Base-by-base conservation (phyloP, 352 stramenopile genomes). In the Globisporangium okanoganense region DNA sequence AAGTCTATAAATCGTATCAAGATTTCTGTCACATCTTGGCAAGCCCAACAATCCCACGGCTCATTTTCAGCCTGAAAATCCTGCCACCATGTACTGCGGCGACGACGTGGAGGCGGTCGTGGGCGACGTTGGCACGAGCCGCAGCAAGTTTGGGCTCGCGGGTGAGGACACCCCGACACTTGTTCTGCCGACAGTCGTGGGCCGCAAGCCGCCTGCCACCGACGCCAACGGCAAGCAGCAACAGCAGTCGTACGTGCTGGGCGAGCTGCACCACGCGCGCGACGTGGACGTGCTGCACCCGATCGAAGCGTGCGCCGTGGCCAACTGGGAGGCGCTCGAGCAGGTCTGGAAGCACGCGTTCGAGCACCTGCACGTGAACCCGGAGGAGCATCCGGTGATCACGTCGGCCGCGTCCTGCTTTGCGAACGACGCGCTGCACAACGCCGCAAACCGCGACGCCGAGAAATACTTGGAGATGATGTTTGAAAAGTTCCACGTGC, bases 81-180 rank as follows among this genome's bases (percentile, higher is more conserved):
- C 22, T 31, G 47, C 24, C 25, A 20, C 29, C 27, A 98, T 98
- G 94, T 98, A 98, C 76, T 98, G 94, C 71, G 95, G 94, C 47
- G 95, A 98, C 66, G 95, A 98, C 81, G 97, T 97, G 50, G 94
- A 97, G 62, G 95, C 95, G 2, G 92, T 98, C 58, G 93, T 98
- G 61, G 95, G 95, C 49, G 94, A 98, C 58, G 85, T 98, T 16
- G 94, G 93, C 61, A 91, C 86, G 48, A 81, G 88, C 55, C 79
- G 82, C 41, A 92, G 87, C 71, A 97, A 97, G 62, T 98, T 98
- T 73, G 95, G 95, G 24, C 94, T 98, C 62, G 94, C 94, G 13
- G 95, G 95, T 7, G 94, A 98, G 61, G 95, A 98, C 75, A 95
- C 88, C 58, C 95, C 95, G 24, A 94, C 96, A 63, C 65, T 96